A percentile compares a stretch with the other conserved stretches of the same genome.
Evolutionary conservation across 805 yeast species (phyloP).

Genomic region (Starmerella riodocensis): DNA sequence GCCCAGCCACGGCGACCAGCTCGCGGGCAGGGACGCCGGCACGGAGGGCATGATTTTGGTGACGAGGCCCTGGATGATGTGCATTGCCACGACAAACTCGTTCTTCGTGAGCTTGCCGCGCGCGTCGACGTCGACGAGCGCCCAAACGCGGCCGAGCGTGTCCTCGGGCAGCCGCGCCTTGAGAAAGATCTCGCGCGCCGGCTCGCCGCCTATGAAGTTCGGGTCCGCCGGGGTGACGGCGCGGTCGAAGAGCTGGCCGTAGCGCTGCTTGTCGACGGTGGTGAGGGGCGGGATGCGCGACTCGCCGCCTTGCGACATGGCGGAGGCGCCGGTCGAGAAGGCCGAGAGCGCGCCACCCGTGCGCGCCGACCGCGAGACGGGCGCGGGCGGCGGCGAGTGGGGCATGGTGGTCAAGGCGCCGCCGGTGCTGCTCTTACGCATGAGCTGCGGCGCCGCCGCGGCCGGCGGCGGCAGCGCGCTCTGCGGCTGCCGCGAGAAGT

Average conservation of each 20-base stretch:
- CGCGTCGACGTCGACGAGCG: slow-evolving; percentile 62
- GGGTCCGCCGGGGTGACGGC: slow-evolving; percentile 49
- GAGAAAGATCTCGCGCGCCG: slow-evolving; percentile 72
- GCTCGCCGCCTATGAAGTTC: slow-evolving; percentile 56
- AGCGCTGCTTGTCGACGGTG: slow-evolving; percentile 28
- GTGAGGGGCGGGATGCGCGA: slow-evolving; percentile 27
- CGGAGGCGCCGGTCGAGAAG: slow-evolving; percentile 11
- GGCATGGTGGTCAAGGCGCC: neutral
- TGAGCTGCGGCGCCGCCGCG: slow-evolving; percentile 1
- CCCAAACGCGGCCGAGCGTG: slow-evolving; percentile 78
- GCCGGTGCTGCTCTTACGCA: neutral
- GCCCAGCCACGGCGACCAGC: slow-evolving; percentile 25
- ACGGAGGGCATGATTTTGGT: slow-evolving; percentile 50
- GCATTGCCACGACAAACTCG: slow-evolving; percentile 89
- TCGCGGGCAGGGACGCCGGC: slow-evolving; percentile 36
- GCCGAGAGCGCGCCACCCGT: slow-evolving; percentile 5
- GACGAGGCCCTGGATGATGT: slow-evolving; percentile 70
- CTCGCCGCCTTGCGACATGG: slow-evolving; percentile 13
- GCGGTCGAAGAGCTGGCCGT: slow-evolving; percentile 45
- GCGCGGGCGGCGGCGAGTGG: neutral
- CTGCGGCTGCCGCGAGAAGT: slow-evolving; percentile 31
- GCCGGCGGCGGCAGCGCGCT: slow-evolving; percentile 12
- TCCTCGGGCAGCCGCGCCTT: slow-evolving; percentile 77
- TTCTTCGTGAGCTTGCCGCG: slow-evolving; percentile 58
- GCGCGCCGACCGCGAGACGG: neutral